Evolutionary conservation across 768 basidiomycete species (phyloP), one percentile per base, ranked within the genome.

Genomic region (Scleroderma citrinum): DNA sequence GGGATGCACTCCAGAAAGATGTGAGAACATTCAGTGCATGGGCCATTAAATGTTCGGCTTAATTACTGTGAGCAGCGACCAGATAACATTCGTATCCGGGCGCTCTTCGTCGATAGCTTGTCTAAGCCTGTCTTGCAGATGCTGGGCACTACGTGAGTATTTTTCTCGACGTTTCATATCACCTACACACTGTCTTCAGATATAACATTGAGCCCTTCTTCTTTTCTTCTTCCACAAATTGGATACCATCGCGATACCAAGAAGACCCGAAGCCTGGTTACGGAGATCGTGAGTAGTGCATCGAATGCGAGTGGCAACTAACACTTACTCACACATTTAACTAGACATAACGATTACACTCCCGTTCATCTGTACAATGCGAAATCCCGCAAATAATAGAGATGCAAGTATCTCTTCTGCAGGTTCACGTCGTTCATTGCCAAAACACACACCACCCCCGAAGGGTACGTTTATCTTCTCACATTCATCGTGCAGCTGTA

Each of bases 281-380:
- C 38, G 69, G 66, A 42, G 73, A 75, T 47, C 74, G 73, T 74
- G 45, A 48, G 73, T 61, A n/a, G 34, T 13, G 4, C 34, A 30
- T 39, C 26, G 26, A 17, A 50, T 41, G 52, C 3, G 4, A n/a
- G 24, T 14, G 3, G 19, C 20, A 10, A 29, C n/a, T 42, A 21
- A 23, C 16, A 10, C 21, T 26, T 10, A 7, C 12, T 7, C 16
- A 17, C 40, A 16, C 24, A 20, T n/a, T 29, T 21, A 20, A n/a
- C 20, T n/a, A 75, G 74, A 75, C 47, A 69, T 76, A 39, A 75
- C 74, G 2, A 67, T 76, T 30, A 69, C 70, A 6, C 60, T 75
- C 6, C 67, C 66, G 1, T 75, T 73, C 44, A 58, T 70, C 50
- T 71, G 77, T 7, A 55, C 67, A 3, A 66, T 74, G 59, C 56